Percentiles rank a stretch among this genome's conserved stretches.
phyloP scores from a whole-genome alignment of 805 yeast species.

The Teunomyces pallodes region DNA sequence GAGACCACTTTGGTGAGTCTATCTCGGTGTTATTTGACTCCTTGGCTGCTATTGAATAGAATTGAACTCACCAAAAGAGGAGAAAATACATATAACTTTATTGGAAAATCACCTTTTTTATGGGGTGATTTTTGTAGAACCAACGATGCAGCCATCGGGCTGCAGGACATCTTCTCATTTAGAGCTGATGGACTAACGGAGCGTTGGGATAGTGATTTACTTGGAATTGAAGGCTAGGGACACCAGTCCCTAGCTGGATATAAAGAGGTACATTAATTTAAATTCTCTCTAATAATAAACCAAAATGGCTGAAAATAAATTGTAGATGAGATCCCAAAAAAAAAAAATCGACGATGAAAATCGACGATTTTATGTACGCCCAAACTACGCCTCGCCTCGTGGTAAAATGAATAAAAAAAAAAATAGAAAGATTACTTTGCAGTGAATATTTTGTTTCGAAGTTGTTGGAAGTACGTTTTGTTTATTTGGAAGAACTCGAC shows the following conservation, averaged over 20 bases:
- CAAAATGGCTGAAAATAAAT: neutral
- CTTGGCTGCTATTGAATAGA: constrained; percentile 53
- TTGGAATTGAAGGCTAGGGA: constrained; percentile 2
- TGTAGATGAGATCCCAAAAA: no score
- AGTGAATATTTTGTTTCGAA: no score
- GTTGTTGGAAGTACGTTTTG: no score
- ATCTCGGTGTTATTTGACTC: constrained; percentile 91
- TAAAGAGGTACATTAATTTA: neutral
- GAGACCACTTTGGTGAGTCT: constrained; percentile 98
- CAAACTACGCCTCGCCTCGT: no score
- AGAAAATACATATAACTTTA: neutral
- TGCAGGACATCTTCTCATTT: constrained; percentile 46
- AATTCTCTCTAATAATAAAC: neutral
- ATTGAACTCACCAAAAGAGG: neutral
- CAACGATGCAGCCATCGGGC: constrained; percentile 56
- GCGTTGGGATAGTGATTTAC: constrained; percentile 47
- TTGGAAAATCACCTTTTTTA: neutral
- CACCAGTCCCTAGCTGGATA: neutral
- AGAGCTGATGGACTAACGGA: constrained; percentile 53
- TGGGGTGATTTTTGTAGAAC: constrained; percentile 14
- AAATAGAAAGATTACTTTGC: no score
- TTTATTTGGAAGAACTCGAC: no score
- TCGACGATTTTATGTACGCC: no score
- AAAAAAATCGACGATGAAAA: no score
- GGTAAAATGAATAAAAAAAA: no score